Conservation (phyloP, 495 filamentous ascomycete species). For the Lentithecium fluviatile region DNA sequence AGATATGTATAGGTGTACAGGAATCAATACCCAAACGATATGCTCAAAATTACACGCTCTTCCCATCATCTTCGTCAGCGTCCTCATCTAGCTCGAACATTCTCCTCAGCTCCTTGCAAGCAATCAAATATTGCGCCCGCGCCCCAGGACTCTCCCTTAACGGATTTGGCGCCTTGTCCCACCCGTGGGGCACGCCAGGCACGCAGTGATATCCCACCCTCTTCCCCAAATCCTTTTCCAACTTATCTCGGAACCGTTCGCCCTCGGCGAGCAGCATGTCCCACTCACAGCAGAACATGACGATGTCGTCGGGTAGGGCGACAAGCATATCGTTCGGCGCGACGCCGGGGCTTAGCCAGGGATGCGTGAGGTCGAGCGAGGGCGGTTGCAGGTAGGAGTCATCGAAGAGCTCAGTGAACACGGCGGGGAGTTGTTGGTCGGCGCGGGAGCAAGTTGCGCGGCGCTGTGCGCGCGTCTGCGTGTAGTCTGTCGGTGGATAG, state of each 20-base stretch:
- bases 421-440: constrained; percentile 68
- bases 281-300: constrained; percentile 81
- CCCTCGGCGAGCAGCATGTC: constrained; percentile 86
- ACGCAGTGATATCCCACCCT: constrained; percentile 68
- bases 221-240: constrained; percentile 60
- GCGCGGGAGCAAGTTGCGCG: constrained; percentile 62
- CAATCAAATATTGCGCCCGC: constrained; percentile 45
- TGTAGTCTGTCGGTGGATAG: constrained; percentile 86
- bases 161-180: constrained; percentile 85
- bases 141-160: constrained; percentile 54
- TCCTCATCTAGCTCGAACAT: constrained; percentile 40
- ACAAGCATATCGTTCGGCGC: constrained; percentile 55
- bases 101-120: constrained; percentile 47
- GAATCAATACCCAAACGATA: too few relatives aligned
- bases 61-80: constrained; percentile 2
- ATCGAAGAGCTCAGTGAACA: constrained; percentile 85
- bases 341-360: constrained; percentile 63
- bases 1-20: too few relatives aligned
- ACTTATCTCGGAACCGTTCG: constrained; percentile 61
- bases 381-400: constrained; percentile 70
- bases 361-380: constrained; percentile 52
- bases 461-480: constrained; percentile 69
- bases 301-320: constrained; percentile 62
- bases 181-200: constrained; percentile 71
- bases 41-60: background rate